phyloP scores from a whole-genome alignment of 805 yeast species.

The Wickerhamiella shivajii region DNA sequence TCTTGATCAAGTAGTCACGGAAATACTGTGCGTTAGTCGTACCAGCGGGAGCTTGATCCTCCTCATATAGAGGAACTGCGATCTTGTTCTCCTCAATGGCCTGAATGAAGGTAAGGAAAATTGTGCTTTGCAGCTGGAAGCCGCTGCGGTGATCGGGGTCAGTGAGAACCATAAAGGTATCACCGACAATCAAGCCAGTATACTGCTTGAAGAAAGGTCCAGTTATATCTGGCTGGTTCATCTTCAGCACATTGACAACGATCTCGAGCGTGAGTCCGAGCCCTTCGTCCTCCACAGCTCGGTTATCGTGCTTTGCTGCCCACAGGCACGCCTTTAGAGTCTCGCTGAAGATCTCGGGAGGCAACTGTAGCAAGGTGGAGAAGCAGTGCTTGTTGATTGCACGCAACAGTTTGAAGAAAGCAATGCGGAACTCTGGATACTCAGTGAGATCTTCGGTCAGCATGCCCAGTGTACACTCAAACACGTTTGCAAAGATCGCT shows the following conservation, averaged over 20 bases:
- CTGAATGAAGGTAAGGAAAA: slow-evolving; percentile 70
- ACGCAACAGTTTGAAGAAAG: slow-evolving; percentile 77
- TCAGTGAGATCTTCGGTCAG: slow-evolving; percentile 90
- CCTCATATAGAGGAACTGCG: slow-evolving; percentile 59
- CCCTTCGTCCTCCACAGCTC: slow-evolving; percentile 92
- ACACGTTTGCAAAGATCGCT: slow-evolving; percentile 72
- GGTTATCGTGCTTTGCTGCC: slow-evolving; percentile 96
- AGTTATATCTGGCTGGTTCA: slow-evolving; percentile 49
- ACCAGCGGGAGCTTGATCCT: slow-evolving; percentile 74
- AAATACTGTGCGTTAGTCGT: slow-evolving; percentile 68
- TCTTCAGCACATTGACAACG: slow-evolving; percentile 65
- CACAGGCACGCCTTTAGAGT: slow-evolving; percentile 89
- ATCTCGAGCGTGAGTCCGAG: slow-evolving; percentile 71
- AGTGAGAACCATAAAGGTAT: slow-evolving; percentile 83
- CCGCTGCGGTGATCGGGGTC: slow-evolving; percentile 98
- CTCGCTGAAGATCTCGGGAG: slow-evolving; percentile 82
- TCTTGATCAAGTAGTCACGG: slow-evolving; percentile 65
- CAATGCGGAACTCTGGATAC: slow-evolving; percentile 95
- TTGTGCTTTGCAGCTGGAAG: slow-evolving; percentile 71
- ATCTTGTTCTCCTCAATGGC: slow-evolving; percentile 67
- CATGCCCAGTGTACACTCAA: slow-evolving; percentile 90
- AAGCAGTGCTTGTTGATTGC: slow-evolving; percentile 78
- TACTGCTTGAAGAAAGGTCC: slow-evolving; percentile 78
- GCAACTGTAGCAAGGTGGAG: slow-evolving; percentile 71
- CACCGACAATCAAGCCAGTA: slow-evolving; percentile 78